phyloP scores from a whole-genome alignment of 768 basidiomycete genomes.

The Hygrophorus pudorinus region DNA sequence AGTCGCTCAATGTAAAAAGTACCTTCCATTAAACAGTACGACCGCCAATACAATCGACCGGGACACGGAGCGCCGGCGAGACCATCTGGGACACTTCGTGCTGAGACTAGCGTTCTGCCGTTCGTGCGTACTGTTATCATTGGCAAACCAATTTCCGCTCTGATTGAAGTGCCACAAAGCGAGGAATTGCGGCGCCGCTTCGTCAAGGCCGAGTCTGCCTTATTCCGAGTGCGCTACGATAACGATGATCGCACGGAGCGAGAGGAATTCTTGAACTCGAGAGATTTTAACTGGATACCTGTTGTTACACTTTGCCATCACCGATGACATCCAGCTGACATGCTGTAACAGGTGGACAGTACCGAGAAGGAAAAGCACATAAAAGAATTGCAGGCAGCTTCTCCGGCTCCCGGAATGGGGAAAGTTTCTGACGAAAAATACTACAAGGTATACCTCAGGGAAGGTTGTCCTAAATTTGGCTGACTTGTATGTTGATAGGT shows the following conservation, averaged over 20 bases:
- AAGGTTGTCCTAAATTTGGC: neutral
- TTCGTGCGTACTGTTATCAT: conserved; percentile 52
- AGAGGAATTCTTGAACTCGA: conserved; percentile 51
- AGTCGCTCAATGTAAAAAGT: conserved; percentile 53
- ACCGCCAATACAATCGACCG: conserved; percentile 36
- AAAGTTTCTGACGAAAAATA: conserved; percentile 47
- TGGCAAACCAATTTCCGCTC: neutral
- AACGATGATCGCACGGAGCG: conserved; percentile 47
- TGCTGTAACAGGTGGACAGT: conserved; percentile 37
- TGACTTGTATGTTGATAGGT: conserved; percentile 40
- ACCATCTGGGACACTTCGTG: conserved; percentile 91
- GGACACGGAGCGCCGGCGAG: conserved; percentile 63
- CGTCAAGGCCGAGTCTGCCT: conserved; percentile 75
- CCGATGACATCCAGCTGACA: neutral
- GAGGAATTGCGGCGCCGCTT: conserved; percentile 87
- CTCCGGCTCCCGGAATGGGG: conserved; percentile 28
- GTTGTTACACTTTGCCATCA: conserved; percentile 25
- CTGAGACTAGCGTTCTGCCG: conserved; percentile 91
- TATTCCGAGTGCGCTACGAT: conserved; percentile 81
- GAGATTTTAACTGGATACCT: conserved; percentile 55
- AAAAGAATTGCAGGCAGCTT: conserved; percentile 40
- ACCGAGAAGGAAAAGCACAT: conserved; percentile 43
- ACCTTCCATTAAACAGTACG: conserved; percentile 60
- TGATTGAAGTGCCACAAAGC: conserved; percentile 28
- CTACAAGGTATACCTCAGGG: conserved; percentile 52